Percentiles rank a stretch among this genome's conserved stretches.
These are phyloP conservation scores for Mayamaea pseudoterrestris DNA, from an alignment of 108 stramenopile genomes.

Conservation along the genomic window DNA sequence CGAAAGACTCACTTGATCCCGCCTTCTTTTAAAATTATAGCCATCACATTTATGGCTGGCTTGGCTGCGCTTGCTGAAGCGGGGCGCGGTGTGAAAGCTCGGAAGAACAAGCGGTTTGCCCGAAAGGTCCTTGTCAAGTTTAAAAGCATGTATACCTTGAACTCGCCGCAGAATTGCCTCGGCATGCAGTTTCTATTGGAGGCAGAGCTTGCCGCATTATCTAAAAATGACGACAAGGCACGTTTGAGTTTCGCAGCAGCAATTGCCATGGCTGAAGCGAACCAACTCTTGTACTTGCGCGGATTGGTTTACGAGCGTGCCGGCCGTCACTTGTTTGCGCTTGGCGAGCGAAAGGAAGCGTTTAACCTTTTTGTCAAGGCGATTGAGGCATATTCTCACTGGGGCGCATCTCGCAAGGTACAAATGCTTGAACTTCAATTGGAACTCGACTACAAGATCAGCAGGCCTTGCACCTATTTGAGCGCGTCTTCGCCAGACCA, in stretches of 20 bases:
- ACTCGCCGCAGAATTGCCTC: slow-evolving; percentile 7
- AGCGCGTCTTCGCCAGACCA: too few species aligned
- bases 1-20: too few species aligned
- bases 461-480: too few species aligned
- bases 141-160: not conserved
- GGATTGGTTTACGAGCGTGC: slow-evolving; percentile 5
- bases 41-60: slow-evolving; percentile 1
- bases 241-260: slow-evolving; percentile 4
- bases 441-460: too few species aligned
- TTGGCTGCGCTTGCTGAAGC: not conserved
- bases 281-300: not conserved
- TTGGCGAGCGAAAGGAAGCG: not conserved
- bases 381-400: not conserved
- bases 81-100: not conserved
- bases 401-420: too few species aligned
- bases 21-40: not conserved
- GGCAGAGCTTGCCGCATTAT: slow-evolving; percentile 5
- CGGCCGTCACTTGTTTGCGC: not conserved
- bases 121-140: not conserved
- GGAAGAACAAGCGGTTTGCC: slow-evolving; percentile 1
- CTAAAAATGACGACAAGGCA: not conserved
- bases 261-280: slow-evolving; percentile 3
- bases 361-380: not conserved
- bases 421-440: too few species aligned
- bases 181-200: slow-evolving; percentile 4